Evolutionary conservation across 108 stramenopile genomes (phyloP).

Genomic region (Fistulifera pelliculosa): DNA sequence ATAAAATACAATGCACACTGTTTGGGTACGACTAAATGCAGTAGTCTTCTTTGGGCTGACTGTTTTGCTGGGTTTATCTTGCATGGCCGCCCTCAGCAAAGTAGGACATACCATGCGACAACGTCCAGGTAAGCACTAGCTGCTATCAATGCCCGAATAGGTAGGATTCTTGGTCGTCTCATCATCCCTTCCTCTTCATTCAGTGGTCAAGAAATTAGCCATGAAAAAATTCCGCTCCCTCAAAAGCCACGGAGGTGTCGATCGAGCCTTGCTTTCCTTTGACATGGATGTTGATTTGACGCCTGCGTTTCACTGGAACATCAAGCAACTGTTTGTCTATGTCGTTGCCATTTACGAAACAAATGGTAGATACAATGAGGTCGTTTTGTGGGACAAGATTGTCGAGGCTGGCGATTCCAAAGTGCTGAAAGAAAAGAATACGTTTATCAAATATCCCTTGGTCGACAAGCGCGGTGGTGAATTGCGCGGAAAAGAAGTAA

Average conservation of each 20-base stretch:
- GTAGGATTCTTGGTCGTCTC: neutral
- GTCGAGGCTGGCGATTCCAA: conserved; percentile 70
- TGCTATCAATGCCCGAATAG: neutral
- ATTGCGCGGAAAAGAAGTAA: conserved; percentile 82
- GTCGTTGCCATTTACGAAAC: conserved; percentile 84
- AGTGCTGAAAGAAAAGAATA: conserved; percentile 68
- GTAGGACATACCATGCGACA: conserved; percentile 45
- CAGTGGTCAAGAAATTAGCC: conserved; percentile 56
- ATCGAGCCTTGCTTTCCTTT: conserved; percentile 88
- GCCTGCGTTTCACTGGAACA: conserved; percentile 98
- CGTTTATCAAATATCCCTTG: conserved; percentile 94
- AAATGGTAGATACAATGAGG: conserved; percentile 77
- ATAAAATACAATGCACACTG: conserved; percentile 87
- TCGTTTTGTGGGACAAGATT: conserved; percentile 96
- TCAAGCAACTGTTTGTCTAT: conserved; percentile 93
- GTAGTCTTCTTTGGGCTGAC: conserved; percentile 98
- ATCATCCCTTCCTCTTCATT: conserved; percentile 1
- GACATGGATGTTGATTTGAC: conserved; percentile 90
- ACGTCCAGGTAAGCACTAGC: conserved; percentile 44
- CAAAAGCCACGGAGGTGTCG: conserved; percentile 87
- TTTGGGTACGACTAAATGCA: conserved; percentile 96
- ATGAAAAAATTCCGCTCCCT: conserved; percentile 68
- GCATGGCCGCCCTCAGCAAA: conserved; percentile 81
- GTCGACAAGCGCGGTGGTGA: conserved; percentile 88
- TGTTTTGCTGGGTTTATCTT: conserved; percentile 83